Evolutionary conservation across 805 yeast genomes (phyloP).

Genomic region (Isabelozyma gotoi): DNA sequence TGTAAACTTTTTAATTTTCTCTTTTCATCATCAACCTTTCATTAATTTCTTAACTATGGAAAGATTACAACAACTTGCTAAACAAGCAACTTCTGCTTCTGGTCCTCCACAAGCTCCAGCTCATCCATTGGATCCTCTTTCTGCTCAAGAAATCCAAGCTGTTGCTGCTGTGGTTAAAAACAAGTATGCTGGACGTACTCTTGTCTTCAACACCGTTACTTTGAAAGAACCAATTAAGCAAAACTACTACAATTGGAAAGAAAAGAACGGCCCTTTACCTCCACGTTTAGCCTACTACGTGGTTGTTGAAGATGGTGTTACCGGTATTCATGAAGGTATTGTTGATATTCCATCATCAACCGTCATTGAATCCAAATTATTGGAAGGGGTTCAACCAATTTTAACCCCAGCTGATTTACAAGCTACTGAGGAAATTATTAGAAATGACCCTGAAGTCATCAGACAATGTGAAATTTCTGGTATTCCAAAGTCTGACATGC

Average conservation of each 20-base stretch:
- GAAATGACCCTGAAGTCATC: constrained; percentile 70
- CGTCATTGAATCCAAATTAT: constrained; percentile 46
- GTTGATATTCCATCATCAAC: constrained; percentile 54
- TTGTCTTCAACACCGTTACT: constrained; percentile 68
- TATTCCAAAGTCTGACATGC: constrained; percentile 60
- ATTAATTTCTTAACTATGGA: constrained; percentile 41
- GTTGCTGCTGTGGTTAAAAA: constrained; percentile 53
- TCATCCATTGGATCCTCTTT: constrained; percentile 73
- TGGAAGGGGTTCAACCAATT: constrained; percentile 71
- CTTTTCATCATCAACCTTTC: background rate
- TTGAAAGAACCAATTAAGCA: constrained; percentile 69
- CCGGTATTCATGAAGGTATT: constrained; percentile 71
- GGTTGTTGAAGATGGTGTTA: constrained; percentile 53
- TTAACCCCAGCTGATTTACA: constrained; percentile 68
- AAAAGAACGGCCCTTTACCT: constrained; percentile 57
- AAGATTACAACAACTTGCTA: constrained; percentile 63
- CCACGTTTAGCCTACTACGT: constrained; percentile 70
- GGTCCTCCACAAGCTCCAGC: constrained; percentile 55
- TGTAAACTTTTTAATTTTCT: too few relatives aligned
- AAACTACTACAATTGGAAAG: constrained; percentile 65
- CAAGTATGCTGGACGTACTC: constrained; percentile 42
- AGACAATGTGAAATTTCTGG: constrained; percentile 73
- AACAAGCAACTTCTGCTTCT: constrained; percentile 57
- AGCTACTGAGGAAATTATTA: constrained; percentile 60
- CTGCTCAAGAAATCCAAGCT: constrained; percentile 59